Evolutionary conservation across 2,329 filamentous ascomycete genomes (phyloP).

Genomic region (Tolypocladium pustulatum): DNA sequence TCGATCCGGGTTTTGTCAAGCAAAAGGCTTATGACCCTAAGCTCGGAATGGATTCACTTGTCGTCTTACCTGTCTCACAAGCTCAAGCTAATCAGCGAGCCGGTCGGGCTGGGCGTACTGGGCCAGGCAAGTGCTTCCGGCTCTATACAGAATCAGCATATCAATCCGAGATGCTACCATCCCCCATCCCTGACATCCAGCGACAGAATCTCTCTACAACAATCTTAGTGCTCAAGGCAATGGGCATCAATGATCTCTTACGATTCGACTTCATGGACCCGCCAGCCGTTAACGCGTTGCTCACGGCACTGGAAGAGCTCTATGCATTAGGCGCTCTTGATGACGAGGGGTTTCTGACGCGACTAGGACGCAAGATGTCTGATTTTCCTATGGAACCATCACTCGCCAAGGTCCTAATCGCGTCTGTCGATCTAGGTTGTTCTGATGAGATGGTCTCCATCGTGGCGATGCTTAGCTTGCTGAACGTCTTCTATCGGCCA

Average conservation of each 20-base stretch:
- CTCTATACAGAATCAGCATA: slow-evolving; percentile 93
- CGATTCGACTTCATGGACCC: slow-evolving; percentile 99
- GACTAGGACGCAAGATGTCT: slow-evolving; percentile 91
- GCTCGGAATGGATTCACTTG: slow-evolving; percentile 91
- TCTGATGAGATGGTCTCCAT: slow-evolving; percentile 92
- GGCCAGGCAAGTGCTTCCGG: slow-evolving; percentile 91
- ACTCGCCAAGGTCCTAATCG: slow-evolving; percentile 82
- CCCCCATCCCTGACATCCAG: slow-evolving; percentile 93
- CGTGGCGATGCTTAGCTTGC: slow-evolving; percentile 84
- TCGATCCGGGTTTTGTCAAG: slow-evolving; percentile 98
- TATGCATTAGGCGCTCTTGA: slow-evolving; percentile 88
- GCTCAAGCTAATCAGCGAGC: slow-evolving; percentile 93
- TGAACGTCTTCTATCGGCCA: slow-evolving; percentile 84
- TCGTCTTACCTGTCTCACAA: slow-evolving; percentile 93
- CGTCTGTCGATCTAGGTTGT: slow-evolving; percentile 76
- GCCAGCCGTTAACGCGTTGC: slow-evolving; percentile 93
- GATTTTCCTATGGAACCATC: slow-evolving; percentile 97
- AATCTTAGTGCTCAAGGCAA: slow-evolving; percentile 95
- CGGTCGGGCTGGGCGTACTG: slow-evolving; percentile 85
- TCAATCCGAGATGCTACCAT: slow-evolving; percentile 94
- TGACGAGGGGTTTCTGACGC: slow-evolving; percentile 87
- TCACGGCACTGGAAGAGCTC: slow-evolving; percentile 88
- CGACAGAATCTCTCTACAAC: slow-evolving; percentile 85
- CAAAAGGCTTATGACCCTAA: slow-evolving; percentile 96
- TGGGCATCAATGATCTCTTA: slow-evolving; percentile 96